phyloP scores from a whole-genome alignment of 73 alveolate species.

The Tetrahymena thermophila region DNA sequence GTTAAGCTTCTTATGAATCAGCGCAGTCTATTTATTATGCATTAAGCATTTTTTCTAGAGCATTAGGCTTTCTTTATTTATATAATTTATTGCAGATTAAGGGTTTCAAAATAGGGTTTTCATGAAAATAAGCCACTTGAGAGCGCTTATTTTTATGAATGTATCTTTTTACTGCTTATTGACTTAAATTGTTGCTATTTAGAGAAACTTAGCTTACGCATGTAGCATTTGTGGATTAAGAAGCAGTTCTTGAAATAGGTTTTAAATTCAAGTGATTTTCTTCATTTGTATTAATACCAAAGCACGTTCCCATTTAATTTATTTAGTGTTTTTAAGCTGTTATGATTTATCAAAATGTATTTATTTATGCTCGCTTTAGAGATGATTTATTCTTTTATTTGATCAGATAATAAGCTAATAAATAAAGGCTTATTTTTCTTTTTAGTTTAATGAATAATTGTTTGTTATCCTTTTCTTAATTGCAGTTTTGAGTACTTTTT shows the following conservation, averaged over 20 bases:
- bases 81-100: background rate
- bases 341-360: no score
- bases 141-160: background rate
- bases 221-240: background rate
- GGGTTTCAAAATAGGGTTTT: background rate
- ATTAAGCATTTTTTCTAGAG: background rate
- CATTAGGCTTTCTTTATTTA: background rate
- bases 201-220: background rate
- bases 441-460: no score
- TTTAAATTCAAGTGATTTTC: background rate
- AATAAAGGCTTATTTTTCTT: background rate
- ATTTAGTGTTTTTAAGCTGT: background rate
- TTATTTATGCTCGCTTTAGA: no score
- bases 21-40: background rate
- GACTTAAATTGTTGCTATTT: background rate
- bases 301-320: background rate
- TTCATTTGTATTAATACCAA: background rate
- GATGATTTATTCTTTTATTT: background rate
- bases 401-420: background rate
- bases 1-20: background rate
- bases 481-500: background rate
- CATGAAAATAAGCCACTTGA: background rate
- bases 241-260: background rate
- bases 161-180: background rate
- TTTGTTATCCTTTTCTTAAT: background rate